These are phyloP conservation scores for Neofusicoccum parvum DNA, from an alignment of 2,329 filamentous ascomycete genomes.

Conservation along the genomic window DNA sequence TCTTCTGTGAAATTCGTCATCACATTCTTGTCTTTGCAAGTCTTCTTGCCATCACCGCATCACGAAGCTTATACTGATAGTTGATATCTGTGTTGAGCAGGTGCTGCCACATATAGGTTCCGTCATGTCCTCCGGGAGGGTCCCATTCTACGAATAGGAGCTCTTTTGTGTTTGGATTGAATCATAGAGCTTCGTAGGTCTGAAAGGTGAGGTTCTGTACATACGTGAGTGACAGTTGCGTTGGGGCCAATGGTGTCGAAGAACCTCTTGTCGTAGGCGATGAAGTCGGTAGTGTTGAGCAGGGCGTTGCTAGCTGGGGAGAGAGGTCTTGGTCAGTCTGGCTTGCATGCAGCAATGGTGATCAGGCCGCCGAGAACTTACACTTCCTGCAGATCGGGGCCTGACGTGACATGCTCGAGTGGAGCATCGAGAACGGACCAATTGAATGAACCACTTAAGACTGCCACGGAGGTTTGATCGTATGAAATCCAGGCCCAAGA, in stretches of 20 bases:
- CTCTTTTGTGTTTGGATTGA: constrained; percentile 21
- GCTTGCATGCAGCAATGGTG: background rate
- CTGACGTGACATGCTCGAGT: constrained; percentile 15
- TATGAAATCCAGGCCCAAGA: constrained; percentile 24
- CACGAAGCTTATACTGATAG: no score
- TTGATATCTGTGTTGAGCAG: no score
- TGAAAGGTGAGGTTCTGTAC: constrained; percentile 23
- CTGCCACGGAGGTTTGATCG: constrained; percentile 18
- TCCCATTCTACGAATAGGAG: constrained; percentile 26
- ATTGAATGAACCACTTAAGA: constrained; percentile 22
- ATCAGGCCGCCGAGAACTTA: background rate
- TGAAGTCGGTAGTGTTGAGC: constrained; percentile 25
- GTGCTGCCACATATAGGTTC: constrained; percentile 24
- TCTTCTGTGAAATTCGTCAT: no score
- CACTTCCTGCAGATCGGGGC: constrained; percentile 1
- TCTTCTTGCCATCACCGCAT: no score
- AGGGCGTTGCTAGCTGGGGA: constrained; percentile 11
- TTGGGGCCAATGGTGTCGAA: constrained; percentile 25
- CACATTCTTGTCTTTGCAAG: no score
- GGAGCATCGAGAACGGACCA: constrained; percentile 23
- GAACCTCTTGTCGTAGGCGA: constrained; percentile 26
- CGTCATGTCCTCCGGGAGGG: constrained; percentile 24
- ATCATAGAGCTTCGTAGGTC: constrained; percentile 26
- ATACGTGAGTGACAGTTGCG: constrained; percentile 23
- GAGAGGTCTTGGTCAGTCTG: background rate